A percentile compares a stretch with the other conserved stretches of the same genome.
phyloP scores from a whole-genome alignment of 805 yeast genomes.

The Wickerhamiella australiensis region DNA sequence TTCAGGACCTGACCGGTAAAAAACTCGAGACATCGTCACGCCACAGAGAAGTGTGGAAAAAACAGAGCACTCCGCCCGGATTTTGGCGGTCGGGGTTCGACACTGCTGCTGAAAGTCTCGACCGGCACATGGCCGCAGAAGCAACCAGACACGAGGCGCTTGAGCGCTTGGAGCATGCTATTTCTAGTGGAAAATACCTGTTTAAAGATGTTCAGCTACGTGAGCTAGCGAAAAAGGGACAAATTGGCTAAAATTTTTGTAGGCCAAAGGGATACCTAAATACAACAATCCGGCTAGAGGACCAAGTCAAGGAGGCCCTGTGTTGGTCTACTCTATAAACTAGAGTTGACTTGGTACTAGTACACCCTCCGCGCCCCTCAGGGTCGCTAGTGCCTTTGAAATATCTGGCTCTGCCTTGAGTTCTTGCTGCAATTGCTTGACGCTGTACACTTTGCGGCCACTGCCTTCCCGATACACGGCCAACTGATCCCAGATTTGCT shows the following conservation, averaged over 20 bases:
- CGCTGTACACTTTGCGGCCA: not conserved
- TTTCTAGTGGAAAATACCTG: slow-evolving; percentile 11
- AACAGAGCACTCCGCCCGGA: slow-evolving; percentile 45
- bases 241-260: not conserved
- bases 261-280: too few relatives aligned
- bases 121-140: slow-evolving; percentile 28
- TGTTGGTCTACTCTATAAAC: too few relatives aligned
- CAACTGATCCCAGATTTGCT: slow-evolving; percentile 11
- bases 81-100: slow-evolving; percentile 45
- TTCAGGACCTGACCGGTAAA: slow-evolving; percentile 7
- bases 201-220: slow-evolving; percentile 14
- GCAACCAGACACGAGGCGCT: slow-evolving; percentile 27
- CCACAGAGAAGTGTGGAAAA: slow-evolving; percentile 25
- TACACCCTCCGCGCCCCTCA: not conserved
- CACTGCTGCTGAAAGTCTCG: slow-evolving; percentile 39
- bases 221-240: slow-evolving; percentile 6
- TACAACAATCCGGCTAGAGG: too few relatives aligned
- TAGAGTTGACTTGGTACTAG: not conserved
- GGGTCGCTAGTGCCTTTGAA: not conserved
- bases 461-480: not conserved
- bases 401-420: not conserved
- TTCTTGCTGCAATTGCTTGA: not conserved
- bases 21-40: slow-evolving; percentile 19
- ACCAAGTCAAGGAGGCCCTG: too few relatives aligned
- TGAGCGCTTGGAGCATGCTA: slow-evolving; percentile 13